phyloP scores from a whole-genome alignment of 306 rosid genomes.

The Vicia sativa region DNA sequence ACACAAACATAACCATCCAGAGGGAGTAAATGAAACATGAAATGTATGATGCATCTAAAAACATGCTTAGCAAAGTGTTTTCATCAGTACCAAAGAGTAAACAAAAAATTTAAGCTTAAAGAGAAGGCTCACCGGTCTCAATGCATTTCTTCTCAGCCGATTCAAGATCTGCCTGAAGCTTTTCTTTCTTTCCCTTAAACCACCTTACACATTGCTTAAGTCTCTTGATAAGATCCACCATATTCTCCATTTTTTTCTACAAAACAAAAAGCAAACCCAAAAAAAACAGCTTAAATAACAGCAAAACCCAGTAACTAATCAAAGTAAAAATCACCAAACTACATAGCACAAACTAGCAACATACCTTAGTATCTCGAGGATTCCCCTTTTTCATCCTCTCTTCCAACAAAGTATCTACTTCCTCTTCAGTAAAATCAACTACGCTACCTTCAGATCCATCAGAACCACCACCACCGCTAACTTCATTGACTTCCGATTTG shows the following conservation, averaged over 20 bases:
- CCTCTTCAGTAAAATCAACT: conserved; percentile 75
- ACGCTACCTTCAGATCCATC: conserved; percentile 56
- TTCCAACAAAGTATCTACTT: conserved; percentile 63
- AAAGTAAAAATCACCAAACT: background rate
- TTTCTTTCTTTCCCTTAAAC: conserved; percentile 70
- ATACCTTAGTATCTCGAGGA: conserved; percentile 75
- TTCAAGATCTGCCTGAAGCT: conserved; percentile 61
- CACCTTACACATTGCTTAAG: conserved; percentile 74
- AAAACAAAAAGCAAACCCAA: conserved; percentile 11
- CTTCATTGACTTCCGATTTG: conserved; percentile 43
- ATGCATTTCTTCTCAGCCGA: conserved; percentile 65
- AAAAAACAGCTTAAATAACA: conserved; percentile 8
- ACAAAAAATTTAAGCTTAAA: background rate
- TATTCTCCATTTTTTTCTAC: conserved; percentile 68
- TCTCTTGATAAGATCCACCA: conserved; percentile 60
- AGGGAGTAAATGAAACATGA: background rate
- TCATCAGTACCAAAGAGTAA: background rate
- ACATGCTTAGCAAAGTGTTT: background rate
- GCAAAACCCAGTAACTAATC: background rate
- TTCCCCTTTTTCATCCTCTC: conserved; percentile 63
- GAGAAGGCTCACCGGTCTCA: conserved; percentile 58
- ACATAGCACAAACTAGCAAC: background rate
- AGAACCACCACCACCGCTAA: background rate
- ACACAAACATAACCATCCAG: conserved; percentile 13
- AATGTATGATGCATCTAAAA: background rate